These are phyloP conservation scores for Wickerhamiella pararugosa DNA, from an alignment of 1,139 yeast species.

Conservation along the genomic window DNA sequence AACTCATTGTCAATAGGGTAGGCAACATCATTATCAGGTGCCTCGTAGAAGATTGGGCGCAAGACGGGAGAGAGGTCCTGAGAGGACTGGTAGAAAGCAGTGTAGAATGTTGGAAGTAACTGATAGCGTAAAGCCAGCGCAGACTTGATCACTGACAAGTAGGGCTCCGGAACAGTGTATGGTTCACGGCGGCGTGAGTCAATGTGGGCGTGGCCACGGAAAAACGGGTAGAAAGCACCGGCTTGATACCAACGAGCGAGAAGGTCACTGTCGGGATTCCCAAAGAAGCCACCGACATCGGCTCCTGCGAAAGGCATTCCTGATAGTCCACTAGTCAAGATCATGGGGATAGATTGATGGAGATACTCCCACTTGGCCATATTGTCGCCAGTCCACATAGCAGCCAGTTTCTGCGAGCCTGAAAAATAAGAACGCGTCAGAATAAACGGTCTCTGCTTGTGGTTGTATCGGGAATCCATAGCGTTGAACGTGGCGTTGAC, in stretches of 20 bases:
- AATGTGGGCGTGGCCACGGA: conserved; percentile 92
- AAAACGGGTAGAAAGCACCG: conserved; percentile 91
- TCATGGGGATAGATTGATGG: conserved; percentile 70
- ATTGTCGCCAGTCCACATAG: conserved; percentile 98
- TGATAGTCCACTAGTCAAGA: conserved; percentile 61
- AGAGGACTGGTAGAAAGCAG: conserved; percentile 58
- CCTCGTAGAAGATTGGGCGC: conserved; percentile 58
- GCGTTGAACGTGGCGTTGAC: conserved; percentile 71
- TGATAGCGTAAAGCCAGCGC: conserved; percentile 61
- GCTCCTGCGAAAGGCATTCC: conserved; percentile 94
- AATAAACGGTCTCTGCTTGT: conserved; percentile 64
- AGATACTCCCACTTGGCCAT: conserved; percentile 86
- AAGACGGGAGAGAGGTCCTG: conserved; percentile 53
- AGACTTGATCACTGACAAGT: conserved; percentile 48
- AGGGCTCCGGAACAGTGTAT: conserved; percentile 68
- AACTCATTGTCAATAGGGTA: conserved; percentile 72
- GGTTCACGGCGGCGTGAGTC: conserved; percentile 91
- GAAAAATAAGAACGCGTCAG: conserved; percentile 76
- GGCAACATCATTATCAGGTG: conserved; percentile 35
- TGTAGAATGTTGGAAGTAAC: conserved; percentile 65
- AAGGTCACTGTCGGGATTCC: conserved; percentile 69
- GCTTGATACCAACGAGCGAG: conserved; percentile 90
- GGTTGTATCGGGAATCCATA: conserved; percentile 37
- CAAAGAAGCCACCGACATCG: conserved; percentile 94
- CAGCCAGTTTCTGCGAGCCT: conserved; percentile 83